Evolutionary conservation across 1,139 yeast genomes (phyloP).

Genomic region (Wickerhamomyces sp.): DNA sequence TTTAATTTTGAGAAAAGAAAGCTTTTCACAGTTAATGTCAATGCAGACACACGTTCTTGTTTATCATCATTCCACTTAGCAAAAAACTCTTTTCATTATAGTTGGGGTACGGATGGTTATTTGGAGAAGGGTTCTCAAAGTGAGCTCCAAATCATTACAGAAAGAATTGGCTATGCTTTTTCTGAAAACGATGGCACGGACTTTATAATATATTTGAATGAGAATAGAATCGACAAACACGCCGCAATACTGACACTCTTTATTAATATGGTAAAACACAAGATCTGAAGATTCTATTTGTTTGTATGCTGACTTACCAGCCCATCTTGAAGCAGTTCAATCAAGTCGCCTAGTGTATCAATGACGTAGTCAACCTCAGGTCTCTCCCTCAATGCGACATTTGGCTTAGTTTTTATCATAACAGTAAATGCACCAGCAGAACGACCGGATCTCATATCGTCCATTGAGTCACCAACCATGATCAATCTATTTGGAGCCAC

Average conservation of each 20-base stretch:
- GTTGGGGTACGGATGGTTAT: conserved; percentile 18
- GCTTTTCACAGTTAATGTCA: conserved; percentile 2
- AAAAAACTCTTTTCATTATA: conserved; percentile 7
- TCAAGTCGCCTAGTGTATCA: conserved; percentile 37
- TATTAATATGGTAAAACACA: too few species aligned
- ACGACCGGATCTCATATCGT: conserved; percentile 57
- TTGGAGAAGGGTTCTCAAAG: conserved; percentile 10
- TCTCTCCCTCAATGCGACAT: conserved; percentile 32
- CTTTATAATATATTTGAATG: conserved; percentile 9
- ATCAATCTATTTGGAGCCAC: conserved; percentile 36
- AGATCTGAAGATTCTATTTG: too few species aligned
- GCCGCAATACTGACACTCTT: conserved; percentile 13
- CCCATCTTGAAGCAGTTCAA: conserved; percentile 33
- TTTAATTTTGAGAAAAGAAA: conserved; percentile 5
- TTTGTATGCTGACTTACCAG: neutral
- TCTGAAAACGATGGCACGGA: conserved; percentile 2
- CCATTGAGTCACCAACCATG: conserved; percentile 70
- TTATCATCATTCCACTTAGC: conserved; percentile 6
- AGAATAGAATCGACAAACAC: conserved; percentile 9
- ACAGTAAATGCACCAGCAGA: conserved; percentile 54
- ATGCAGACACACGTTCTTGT: neutral
- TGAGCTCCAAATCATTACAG: conserved; percentile 6
- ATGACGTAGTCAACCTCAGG: conserved; percentile 39
- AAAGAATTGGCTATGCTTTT: conserved; percentile 13
- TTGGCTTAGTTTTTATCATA: conserved; percentile 43